Evolutionary conservation across 441 rosid genomes (phyloP), one percentile per base, ranked within the genome.

Genomic region (Gossypium lobatum): DNA sequence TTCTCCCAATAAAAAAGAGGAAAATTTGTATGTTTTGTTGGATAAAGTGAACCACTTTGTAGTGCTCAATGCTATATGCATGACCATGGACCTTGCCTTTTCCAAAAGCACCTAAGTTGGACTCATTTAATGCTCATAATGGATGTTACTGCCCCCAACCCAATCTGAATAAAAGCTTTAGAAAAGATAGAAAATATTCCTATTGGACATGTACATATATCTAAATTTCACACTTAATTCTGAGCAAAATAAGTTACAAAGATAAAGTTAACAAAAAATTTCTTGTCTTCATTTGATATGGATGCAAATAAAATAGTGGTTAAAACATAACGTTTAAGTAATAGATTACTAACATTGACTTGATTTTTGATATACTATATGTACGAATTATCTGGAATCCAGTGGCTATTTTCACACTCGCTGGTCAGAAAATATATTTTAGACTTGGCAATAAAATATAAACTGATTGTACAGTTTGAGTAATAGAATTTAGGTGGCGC

Each of bases 361-460:
- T 66, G 20, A 64, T 64, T 64, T 54, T 66, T 21, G 10, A 66
- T 46, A 14, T 46, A 66, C 37, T 45, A 14, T 20, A 42, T 23
- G 48, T 45, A 45, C 5, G 0, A 45, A 21, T 5, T 46, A 45
- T 23, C 3, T 66, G 23, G 50, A 48, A 7, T 46, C 31, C 71
- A 25, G n/a, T 66, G 26, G n/a, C 39, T 48, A 45, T 65, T 45
- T 65, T 64, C 70, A 21, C 2, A 10, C 31, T 18, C 2, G 16
- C 26, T 18, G 6, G 18, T 13, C 9, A 53, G 58, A 16, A 39
- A 39, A 39, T 7, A 39, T 39, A 39, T 39, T 39, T 39, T 39
- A 31, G 68, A 66, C 39, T 46, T 66, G 34, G 18, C 71, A 66
- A 23, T 66, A 46, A 23, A 46, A 66, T 46, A 46, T 23, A 37